Conservation (phyloP, 805 yeast genomes). For the Saccharomycopsis sp. region DNA sequence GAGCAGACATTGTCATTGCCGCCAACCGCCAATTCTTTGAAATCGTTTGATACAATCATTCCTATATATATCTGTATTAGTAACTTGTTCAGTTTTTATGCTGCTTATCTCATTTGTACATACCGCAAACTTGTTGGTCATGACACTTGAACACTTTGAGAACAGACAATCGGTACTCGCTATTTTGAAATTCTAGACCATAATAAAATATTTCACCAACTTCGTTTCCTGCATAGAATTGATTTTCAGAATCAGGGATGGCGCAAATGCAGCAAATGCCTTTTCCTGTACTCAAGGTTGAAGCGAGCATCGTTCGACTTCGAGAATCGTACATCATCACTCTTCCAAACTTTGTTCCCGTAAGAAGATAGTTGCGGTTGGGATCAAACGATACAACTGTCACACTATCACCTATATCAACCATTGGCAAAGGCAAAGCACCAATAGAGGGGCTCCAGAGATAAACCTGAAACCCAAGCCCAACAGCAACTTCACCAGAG, state of each 20-base stretch:
- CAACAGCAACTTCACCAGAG: constrained; percentile 54
- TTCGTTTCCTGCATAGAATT: constrained; percentile 61
- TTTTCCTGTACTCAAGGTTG: constrained; percentile 27
- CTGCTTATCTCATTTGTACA: constrained; percentile 11
- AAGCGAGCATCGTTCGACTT: constrained; percentile 12
- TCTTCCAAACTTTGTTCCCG: constrained; percentile 55
- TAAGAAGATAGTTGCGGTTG: constrained; percentile 36
- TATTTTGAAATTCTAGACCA: constrained; percentile 24
- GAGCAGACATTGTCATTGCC: constrained; percentile 78
- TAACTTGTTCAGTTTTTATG: background rate
- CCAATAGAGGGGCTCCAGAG: constrained; percentile 54
- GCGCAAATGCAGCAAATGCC: constrained; percentile 56
- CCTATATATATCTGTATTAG: constrained; percentile 31
- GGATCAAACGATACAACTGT: constrained; percentile 54
- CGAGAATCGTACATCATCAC: constrained; percentile 40
- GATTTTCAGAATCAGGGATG: constrained; percentile 36
- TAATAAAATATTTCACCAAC: constrained; percentile 48
- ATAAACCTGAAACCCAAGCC: constrained; percentile 50
- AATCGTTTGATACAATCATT: constrained; percentile 50
- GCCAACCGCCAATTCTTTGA: constrained; percentile 64
- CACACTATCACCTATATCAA: constrained; percentile 33
- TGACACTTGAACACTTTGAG: constrained; percentile 37
- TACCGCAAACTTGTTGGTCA: constrained; percentile 57
- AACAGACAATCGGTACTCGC: constrained; percentile 23
- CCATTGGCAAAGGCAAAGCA: constrained; percentile 36